Evolutionary conservation across 176 grass and related monocot genomes (phyloP).

Genomic region (Metroxylon sagu): DNA sequence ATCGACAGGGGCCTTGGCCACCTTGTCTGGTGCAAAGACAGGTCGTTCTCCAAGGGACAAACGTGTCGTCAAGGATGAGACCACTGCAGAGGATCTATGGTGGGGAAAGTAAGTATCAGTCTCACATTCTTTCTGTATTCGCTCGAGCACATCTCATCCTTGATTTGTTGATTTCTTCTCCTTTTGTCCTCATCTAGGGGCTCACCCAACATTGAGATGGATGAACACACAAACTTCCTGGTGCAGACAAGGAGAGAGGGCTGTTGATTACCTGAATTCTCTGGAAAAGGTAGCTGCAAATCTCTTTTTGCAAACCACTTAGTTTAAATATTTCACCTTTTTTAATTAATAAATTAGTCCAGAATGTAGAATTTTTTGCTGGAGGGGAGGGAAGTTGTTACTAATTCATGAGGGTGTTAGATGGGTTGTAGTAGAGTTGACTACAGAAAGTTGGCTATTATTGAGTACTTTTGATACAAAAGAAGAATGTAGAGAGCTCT

Average conservation of each 20-base stretch:
- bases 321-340: too few relatives aligned
- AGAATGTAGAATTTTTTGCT: too few relatives aligned
- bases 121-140: not conserved
- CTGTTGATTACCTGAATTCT: slow-evolving; percentile 96
- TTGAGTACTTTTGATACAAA: too few relatives aligned
- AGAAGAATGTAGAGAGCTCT: too few relatives aligned
- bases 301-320: too few relatives aligned
- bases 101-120: slow-evolving; percentile 87
- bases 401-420: too few relatives aligned
- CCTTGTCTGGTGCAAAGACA: slow-evolving; percentile 91
- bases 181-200: slow-evolving; percentile 27
- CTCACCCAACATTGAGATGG: slow-evolving; percentile 99
- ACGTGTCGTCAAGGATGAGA: slow-evolving; percentile 86
- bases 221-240: slow-evolving; percentile 94
- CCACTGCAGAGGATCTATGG: slow-evolving; percentile 71
- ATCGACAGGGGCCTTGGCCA: slow-evolving; percentile 67
- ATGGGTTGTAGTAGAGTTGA: too few relatives aligned
- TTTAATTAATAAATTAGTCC: too few relatives aligned
- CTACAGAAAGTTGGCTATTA: too few relatives aligned
- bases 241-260: slow-evolving; percentile 86
- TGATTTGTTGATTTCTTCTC: not conserved
- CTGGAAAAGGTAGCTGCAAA: slow-evolving; percentile 61
- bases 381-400: too few relatives aligned
- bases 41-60: slow-evolving; percentile 90
- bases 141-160: too few relatives aligned